Evolutionary conservation across 2,329 filamentous ascomycete genomes (phyloP), one percentile per base, ranked within the genome.

Genomic region (Phyllosticta citrichinensis): DNA sequence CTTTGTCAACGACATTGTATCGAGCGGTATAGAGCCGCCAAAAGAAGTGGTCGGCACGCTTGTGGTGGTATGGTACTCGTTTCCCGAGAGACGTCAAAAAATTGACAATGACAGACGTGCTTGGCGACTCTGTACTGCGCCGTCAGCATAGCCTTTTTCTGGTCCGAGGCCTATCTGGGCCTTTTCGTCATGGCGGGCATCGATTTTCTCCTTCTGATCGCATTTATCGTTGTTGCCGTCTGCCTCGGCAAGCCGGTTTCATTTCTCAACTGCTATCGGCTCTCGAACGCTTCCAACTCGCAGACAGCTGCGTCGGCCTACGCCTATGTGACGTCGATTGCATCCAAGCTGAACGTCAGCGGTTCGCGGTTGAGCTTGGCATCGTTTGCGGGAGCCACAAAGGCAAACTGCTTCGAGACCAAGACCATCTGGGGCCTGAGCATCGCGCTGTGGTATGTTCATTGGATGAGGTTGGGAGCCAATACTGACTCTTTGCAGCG

Each of bases 361-460:
- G 79, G 78, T n/a, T 76, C 77, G 6, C 77, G 71, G 51, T 69
- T 85, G 60, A 75, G 77, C 20, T 77, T 84, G 63, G 68, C 69
- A 14, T 73, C 77, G 61, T 86, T 82, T 81, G 82, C 83, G 53
- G 82, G 82, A n/a, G 79, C 81, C 9, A 84, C 79, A 12, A 81
- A 79, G 70, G 69, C 81, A 19, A 88, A 88, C 60, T 97, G 92
- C 77, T 85, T 86, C 69, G 86, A 94, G 78, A 85, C 91, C 73
- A 95, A 96, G 80, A 84, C 88, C 17, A 83, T 94, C 65, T 96
- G 91, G 92, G 91, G 91, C 0, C 75, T 96, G 63, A 83, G 85
- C 72, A 92, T 96, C 73, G 86, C 86, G 4, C 81, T 95, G 56
- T 91, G 82, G 82, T 84, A 70, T 70, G 80, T 78, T 55, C n/a